Evolutionary conservation across 352 stramenopile genomes (phyloP), one percentile per base, ranked within the genome.

Genomic region (Phytopythium montanum): DNA sequence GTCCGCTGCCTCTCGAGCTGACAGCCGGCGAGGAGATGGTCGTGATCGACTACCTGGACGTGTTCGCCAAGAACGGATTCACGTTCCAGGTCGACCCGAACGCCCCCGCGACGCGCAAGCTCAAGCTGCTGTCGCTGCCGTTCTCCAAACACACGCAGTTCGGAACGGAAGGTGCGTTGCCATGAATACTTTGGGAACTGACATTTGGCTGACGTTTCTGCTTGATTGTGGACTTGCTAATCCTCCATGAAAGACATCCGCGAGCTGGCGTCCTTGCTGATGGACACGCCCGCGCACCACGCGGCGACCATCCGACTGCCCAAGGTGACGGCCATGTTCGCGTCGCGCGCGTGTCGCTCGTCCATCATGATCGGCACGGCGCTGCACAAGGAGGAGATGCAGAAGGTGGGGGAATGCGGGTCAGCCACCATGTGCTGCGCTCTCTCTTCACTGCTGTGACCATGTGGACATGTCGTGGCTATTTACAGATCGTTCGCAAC

Each of bases 321-420:
- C 2, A 98, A 99, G 69, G 79, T 97, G 13, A 92, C 97, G 67
- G 79, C 91, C 26, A 98, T 99, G 94, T 98, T 98, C 79, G 97
- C 97, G 19, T 98, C 80, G 51, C 78, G 95, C 36, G 95, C 96
- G 13, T 99, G 96, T 62, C 86, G 96, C 49, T 88, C 71, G 46
- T 97, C 91, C 42, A 96, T 99, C 46, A 99, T 99, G 96, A 98
- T 99, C 66, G 97, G 96, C 10, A 98, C 86, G 18, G 87, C 92
- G 41, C 70, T 99, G 31, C 91, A 90, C 55, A 76, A 84, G 52
- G 85, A 92, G 25, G 88, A 98, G 55, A 98, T 99, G 95, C 73
- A 86, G 45, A 86, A 85, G 55, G 82, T 99, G 49, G 21, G 58
- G 21, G 58, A 31, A n/a, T 8, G 3, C 33, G 39, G 29, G 19